Evolutionary conservation across 140 eudicot genomes (phyloP), one percentile per base, ranked within the genome.

Genomic region (Flaveria floridana): DNA sequence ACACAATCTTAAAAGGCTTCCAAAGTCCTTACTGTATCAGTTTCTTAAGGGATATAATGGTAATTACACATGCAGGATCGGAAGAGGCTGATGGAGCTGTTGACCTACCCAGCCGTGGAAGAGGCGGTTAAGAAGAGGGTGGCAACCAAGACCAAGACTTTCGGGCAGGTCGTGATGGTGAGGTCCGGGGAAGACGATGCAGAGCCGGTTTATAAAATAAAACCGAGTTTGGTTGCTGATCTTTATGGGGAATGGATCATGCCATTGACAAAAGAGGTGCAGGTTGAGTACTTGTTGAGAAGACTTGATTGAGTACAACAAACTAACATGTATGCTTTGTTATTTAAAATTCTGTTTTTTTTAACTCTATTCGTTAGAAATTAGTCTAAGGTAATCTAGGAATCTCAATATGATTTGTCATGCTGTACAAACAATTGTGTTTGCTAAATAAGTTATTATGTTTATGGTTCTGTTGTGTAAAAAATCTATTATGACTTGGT

Each of bases 231-330:
- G 51, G 94, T 94, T 71, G 99, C 91, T 46, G 87, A 85, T 79
- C 82, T 94, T 16, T 94, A 94, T 62, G 96, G 88, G 74, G 93
- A 72, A 14, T 94, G 99, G 99, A 94, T 94, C 75, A 94, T 94
- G 99, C 99, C 99, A 23, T 71, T 94, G 72, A 94, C 99, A 0
- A 94, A 94, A 78, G 87, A 88, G 76, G 99, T 94, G 41, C 97
- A 94, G 74, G 93, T 90, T 70, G 84, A 88, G 81, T 94, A 94
- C 78, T 75, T 94, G 69, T 76, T 94, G 86, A 94, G 97, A 84
- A 83, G 99, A 70, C 82, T 90, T 18, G 97, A 94, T 73, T 90
- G 66, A 84, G 53, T 5, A 70, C 61, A 9, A 48, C 14, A 48
- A 2, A 59, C 8, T 19, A 8, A 8, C n/a, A 2, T 66, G 59